These are phyloP conservation scores for Pythium rishiriense DNA, from an alignment of 352 stramenopile species.

Conservation along the genomic window DNA sequence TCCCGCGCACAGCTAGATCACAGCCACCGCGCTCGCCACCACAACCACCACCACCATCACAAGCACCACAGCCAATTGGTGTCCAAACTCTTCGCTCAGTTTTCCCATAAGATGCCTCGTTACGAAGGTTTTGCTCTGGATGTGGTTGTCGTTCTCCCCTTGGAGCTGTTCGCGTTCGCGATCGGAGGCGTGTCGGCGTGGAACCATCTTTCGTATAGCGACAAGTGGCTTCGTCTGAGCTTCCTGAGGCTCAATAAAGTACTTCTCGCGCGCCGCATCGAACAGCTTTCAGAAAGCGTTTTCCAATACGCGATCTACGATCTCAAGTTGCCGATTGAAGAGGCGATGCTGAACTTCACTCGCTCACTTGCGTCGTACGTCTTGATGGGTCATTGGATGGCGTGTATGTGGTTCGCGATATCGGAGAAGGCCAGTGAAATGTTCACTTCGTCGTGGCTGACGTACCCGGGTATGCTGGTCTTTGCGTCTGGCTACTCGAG, in stretches of 20 bases:
- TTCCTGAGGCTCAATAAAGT: slow-evolving; percentile 61
- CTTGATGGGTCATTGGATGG: slow-evolving; percentile 61
- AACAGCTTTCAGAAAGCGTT: slow-evolving; percentile 42
- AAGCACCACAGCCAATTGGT: slow-evolving; percentile 9
- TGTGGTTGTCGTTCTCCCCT: slow-evolving; percentile 42
- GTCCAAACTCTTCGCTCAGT: background rate
- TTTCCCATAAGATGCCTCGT: background rate
- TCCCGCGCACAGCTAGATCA: slow-evolving; percentile 19
- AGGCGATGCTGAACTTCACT: slow-evolving; percentile 48
- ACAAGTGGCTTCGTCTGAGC: slow-evolving; percentile 41
- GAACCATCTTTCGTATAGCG: slow-evolving; percentile 26
- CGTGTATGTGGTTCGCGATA: slow-evolving; percentile 56
- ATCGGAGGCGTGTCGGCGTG: background rate
- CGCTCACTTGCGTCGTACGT: slow-evolving; percentile 52
- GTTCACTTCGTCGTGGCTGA: slow-evolving; percentile 57
- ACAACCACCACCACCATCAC: background rate
- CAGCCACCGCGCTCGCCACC: background rate
- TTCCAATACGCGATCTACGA: slow-evolving; percentile 71
- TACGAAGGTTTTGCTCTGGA: slow-evolving; percentile 43
- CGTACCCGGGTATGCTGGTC: slow-evolving; percentile 55
- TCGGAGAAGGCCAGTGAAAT: slow-evolving; percentile 39
- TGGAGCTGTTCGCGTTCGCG: slow-evolving; percentile 42
- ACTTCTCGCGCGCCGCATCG: slow-evolving; percentile 40
- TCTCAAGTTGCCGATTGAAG: slow-evolving; percentile 40
- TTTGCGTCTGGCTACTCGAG: slow-evolving; percentile 21